phyloP scores from a whole-genome alignment of 1,284 basidiomycete genomes.

The Boletus albobrunnescens region DNA sequence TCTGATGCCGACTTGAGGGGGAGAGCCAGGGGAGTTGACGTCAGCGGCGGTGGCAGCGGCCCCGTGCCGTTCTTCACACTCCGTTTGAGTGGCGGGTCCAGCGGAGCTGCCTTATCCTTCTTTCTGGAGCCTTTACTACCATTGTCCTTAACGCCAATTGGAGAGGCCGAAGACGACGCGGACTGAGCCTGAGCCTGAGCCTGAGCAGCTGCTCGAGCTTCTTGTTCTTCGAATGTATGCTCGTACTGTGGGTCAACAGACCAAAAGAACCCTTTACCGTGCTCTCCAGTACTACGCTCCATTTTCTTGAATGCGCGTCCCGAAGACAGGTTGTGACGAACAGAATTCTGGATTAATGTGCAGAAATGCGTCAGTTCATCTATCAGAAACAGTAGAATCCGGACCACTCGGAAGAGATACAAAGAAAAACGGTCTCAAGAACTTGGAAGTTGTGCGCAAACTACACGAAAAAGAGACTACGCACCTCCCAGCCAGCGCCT shows the following conservation, averaged over 20 bases:
- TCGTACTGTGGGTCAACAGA: slow-evolving; percentile 73
- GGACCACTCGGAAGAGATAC: neutral
- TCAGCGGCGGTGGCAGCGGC: slow-evolving; percentile 62
- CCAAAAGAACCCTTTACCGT: slow-evolving; percentile 89
- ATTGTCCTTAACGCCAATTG: slow-evolving; percentile 32
- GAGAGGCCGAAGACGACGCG: slow-evolving; percentile 8
- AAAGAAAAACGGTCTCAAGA: neutral
- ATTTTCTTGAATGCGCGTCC: slow-evolving; percentile 85
- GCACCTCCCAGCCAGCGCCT: slow-evolving; percentile 81
- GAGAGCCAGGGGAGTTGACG: slow-evolving; percentile 53
- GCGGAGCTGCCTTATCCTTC: slow-evolving; percentile 50
- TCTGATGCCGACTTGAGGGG: slow-evolving; percentile 14
- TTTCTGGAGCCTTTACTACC: slow-evolving; percentile 38
- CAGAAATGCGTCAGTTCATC: slow-evolving; percentile 16
- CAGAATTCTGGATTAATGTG: slow-evolving; percentile 64
- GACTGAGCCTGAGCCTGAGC: slow-evolving; percentile 13
- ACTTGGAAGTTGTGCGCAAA: neutral
- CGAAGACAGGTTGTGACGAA: slow-evolving; percentile 87
- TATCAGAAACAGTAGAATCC: slow-evolving; percentile 5
- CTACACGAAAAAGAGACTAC: slow-evolving; percentile 24
- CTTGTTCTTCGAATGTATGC: slow-evolving; percentile 64
- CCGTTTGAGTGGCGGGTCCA: slow-evolving; percentile 61
- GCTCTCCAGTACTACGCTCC: slow-evolving; percentile 78
- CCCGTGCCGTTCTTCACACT: slow-evolving; percentile 57
- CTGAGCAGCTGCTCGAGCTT: slow-evolving; percentile 47